These are phyloP conservation scores for Orobanche coerulescens DNA, from an alignment of 257 asterid genomes.

Conservation along the genomic window DNA sequence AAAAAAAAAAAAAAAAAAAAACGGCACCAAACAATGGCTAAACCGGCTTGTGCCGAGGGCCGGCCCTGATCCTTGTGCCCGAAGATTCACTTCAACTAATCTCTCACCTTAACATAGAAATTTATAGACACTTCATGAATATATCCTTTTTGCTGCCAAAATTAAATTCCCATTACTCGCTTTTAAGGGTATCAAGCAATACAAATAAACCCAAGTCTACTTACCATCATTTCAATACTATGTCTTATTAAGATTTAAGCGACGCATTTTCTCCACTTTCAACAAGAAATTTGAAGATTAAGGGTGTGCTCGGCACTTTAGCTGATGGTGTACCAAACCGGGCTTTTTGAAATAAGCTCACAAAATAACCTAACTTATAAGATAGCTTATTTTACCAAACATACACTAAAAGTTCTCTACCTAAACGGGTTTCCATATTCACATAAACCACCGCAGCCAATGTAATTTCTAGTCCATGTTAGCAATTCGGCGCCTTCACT, in stretches of 20 bases:
- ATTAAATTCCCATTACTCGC: not conserved
- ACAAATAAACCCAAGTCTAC: not conserved
- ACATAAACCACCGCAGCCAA: not conserved
- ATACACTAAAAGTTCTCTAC: not conserved
- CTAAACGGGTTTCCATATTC: not conserved
- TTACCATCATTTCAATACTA: not conserved
- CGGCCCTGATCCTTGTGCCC: conserved; percentile 3
- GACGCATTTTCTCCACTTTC: not conserved
- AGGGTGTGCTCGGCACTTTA: too few relatives aligned
- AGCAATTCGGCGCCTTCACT: not conserved
- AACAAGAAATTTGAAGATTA: not conserved
- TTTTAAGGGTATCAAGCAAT: not conserved
- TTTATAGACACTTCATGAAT: not conserved
- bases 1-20: too few relatives aligned
- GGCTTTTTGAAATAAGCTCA: too few relatives aligned
- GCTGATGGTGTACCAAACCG: too few relatives aligned
- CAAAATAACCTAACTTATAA: too few relatives aligned
- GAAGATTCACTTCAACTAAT: not conserved
- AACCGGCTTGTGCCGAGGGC: too few relatives aligned
- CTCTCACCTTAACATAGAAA: not conserved
- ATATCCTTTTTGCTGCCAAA: not conserved
- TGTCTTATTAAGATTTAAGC: not conserved
- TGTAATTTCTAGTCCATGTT: not conserved
- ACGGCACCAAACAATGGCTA: too few relatives aligned
- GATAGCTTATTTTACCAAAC: too few relatives aligned